Conservation (phyloP, 2,329 filamentous ascomycete genomes). For the Raffaelea albimanens region DNA sequence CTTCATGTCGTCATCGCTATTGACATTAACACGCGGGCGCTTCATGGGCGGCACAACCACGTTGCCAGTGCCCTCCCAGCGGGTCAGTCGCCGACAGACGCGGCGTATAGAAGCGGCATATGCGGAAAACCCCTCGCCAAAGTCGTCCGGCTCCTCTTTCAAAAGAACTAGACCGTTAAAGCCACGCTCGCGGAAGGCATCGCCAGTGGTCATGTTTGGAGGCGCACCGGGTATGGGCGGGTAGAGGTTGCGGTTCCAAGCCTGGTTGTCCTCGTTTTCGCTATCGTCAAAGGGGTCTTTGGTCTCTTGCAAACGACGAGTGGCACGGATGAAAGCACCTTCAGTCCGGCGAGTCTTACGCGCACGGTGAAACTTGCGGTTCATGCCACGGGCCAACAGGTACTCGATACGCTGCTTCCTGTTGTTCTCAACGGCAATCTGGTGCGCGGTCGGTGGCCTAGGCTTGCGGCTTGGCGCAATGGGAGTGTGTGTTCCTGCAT, state of each 20-base stretch:
- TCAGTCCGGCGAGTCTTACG: constrained; percentile 54
- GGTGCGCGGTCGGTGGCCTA: constrained; percentile 70
- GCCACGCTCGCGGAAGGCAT: constrained; percentile 44
- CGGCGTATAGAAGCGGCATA: constrained; percentile 59
- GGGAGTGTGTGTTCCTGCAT: constrained; percentile 4
- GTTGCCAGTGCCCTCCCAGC: constrained; percentile 49
- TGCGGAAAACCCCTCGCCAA: constrained; percentile 62
- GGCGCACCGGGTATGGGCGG: constrained; percentile 10
- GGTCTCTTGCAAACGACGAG: constrained; percentile 51
- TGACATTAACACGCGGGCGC: constrained; percentile 19
- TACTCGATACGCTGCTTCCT: constrained; percentile 72
- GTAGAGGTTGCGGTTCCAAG: constrained; percentile 17
- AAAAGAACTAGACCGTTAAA: constrained; percentile 57
- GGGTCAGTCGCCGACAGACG: constrained; percentile 52
- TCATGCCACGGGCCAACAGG: constrained; percentile 66
- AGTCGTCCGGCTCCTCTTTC: constrained; percentile 57
- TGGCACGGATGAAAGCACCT: constrained; percentile 57
- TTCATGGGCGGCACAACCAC: constrained; percentile 39
- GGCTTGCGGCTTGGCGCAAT: constrained; percentile 45
- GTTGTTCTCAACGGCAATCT: constrained; percentile 71
- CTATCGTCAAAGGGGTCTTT: constrained; percentile 51
- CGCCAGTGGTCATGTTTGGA: constrained; percentile 14
- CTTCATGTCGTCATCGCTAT: constrained; percentile 16
- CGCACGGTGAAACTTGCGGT: constrained; percentile 53
- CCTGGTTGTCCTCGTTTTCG: constrained; percentile 43